A percentile compares a stretch with the other conserved stretches of the same genome.
These are phyloP conservation scores for Hanseniaspora osmophila DNA, from an alignment of 805 yeast species.

Conservation along the genomic window DNA sequence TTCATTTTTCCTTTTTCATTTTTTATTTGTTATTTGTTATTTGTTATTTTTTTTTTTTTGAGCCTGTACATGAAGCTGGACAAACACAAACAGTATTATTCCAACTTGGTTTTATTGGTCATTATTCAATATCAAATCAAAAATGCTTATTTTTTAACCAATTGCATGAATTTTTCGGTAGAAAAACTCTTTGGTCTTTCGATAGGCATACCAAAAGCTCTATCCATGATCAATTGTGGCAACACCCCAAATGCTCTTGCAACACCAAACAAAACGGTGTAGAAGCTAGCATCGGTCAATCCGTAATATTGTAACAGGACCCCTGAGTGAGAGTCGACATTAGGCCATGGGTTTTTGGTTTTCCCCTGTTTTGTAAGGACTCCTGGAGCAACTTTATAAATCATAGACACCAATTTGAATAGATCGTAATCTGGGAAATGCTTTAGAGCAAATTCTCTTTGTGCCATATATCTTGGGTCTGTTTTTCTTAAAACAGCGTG, in stretches of 20 bases:
- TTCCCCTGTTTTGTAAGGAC: constrained; percentile 75
- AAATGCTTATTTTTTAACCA: constrained; percentile 33
- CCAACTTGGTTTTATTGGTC: no score
- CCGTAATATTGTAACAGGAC: constrained; percentile 77
- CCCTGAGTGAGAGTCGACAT: constrained; percentile 81
- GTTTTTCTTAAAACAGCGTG: constrained; percentile 82
- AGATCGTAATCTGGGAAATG: constrained; percentile 69
- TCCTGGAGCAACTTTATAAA: constrained; percentile 71
- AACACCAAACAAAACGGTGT: constrained; percentile 78
- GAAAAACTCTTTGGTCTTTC: constrained; percentile 91
- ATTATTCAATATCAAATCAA: no score
- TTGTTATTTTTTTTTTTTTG: no score
- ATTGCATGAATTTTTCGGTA: constrained; percentile 78
- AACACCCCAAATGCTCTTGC: constrained; percentile 77
- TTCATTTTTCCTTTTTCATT: no score
- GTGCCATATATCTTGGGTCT: constrained; percentile 79
- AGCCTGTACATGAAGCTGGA: no score
- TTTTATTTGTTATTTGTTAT: no score
- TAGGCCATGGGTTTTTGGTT: constrained; percentile 90
- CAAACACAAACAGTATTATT: no score
- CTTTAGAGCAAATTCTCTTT: constrained; percentile 64
- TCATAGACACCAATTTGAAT: constrained; percentile 63
- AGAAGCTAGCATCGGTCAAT: constrained; percentile 65
- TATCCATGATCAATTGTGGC: constrained; percentile 73
- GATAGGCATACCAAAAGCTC: constrained; percentile 69